Base-by-base conservation (phyloP, 148 eudicot species). In the Arbutus unedo region DNA sequence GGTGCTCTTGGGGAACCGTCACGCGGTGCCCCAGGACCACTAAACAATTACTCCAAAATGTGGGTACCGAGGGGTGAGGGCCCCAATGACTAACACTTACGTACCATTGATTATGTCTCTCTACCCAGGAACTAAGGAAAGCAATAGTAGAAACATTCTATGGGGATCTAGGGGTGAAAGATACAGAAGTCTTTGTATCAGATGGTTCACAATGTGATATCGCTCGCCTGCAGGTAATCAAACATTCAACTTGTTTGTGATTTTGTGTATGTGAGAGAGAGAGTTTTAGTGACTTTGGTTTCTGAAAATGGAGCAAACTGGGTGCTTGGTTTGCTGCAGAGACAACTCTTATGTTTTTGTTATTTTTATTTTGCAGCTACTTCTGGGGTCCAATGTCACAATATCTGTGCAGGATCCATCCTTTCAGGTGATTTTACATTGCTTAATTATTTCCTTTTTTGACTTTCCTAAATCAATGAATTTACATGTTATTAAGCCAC, bases 131-230 rank as follows among this genome's bases (percentile, higher is more conserved):
- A 14, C 83, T 92, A 56, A 88, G 96, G 74, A 85, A 90, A 85
- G 93, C 91, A 82, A 90, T 93, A 57, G 92, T 91, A 48, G 87
- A 90, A 77, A 89, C 86, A 79, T 82, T 91, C 11, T 93, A 93
- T 57, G 64, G 71, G 81, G 86, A 88, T 43, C 76, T 88, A 51
- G 85, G 68, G 2, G 88, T 95, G 55, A 81, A 85, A 23, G 85
- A 88, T 50, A 16, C 79, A 23, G 96, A 93, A 85, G 83, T 93
- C 41, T 95, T 95, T 79, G 88, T 95, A 83, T 90, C 98, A 8
- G 98, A 95, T 79, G 98, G 98, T 68, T 83, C 98, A 85, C 98
- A 95, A 76, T 89, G 90, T 57, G 98, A 95, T 82, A 93, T 95
- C 66, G 85, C 93, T 56, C 95, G 98, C 47, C 85, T 95, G 57